phyloP scores from a whole-genome alignment of 2,329 filamentous ascomycete species.

The Ceratocystis huliohia region DNA sequence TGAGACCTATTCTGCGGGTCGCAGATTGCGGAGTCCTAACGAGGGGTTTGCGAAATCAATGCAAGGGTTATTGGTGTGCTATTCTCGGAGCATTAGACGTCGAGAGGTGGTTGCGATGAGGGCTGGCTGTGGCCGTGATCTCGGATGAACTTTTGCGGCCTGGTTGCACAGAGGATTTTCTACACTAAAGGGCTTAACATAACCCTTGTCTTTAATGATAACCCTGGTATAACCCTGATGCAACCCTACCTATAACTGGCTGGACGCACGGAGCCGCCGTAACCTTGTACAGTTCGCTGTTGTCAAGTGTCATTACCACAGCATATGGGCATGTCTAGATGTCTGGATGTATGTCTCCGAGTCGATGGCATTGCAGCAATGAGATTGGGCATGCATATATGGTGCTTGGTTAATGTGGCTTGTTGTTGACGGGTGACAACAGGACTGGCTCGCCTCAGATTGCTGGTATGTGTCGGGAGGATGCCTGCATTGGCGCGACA shows the following conservation, averaged over 20 bases:
- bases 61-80: background rate
- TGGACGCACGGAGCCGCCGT: background rate
- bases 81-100: background rate
- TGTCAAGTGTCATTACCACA: background rate
- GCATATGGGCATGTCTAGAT: too few species aligned
- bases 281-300: background rate
- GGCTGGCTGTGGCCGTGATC: background rate
- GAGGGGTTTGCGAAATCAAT: background rate
- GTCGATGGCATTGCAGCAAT: background rate
- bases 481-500: background rate
- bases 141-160: background rate
- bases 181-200: background rate
- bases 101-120: background rate
- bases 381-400: background rate
- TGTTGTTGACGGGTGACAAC: background rate
- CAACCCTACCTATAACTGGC: background rate
- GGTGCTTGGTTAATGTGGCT: background rate
- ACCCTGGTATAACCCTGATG: background rate
- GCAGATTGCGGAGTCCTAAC: background rate
- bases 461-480: background rate
- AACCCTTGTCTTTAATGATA: background rate
- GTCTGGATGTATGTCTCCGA: background rate
- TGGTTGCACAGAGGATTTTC: slow-evolving; percentile 1
- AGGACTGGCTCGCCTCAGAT: background rate
- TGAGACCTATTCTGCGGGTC: background rate